phyloP scores from a whole-genome alignment of 441 rosid species.

The Erodium texanum region DNA sequence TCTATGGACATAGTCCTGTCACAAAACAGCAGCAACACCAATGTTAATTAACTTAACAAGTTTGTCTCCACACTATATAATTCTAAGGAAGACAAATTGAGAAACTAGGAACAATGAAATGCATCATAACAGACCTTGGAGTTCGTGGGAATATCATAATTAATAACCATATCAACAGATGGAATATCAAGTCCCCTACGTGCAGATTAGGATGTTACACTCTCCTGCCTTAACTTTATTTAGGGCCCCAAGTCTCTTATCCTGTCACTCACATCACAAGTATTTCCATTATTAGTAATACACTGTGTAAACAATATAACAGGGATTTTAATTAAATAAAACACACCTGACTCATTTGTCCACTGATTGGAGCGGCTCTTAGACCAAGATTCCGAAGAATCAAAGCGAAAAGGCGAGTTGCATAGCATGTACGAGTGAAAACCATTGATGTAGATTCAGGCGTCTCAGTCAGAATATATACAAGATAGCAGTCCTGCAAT shows the following conservation, averaged over 20 bases:
- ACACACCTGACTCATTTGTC: conserved; percentile 87
- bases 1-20: conserved; percentile 86
- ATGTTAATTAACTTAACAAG: too few species aligned
- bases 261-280: conserved; percentile 52
- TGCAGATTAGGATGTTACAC: conserved; percentile 83
- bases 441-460: conserved; percentile 78
- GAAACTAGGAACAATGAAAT: too few species aligned
- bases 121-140: conserved; percentile 52
- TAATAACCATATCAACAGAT: conserved; percentile 85
- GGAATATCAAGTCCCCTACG: conserved; percentile 99
- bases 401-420: conserved; percentile 64
- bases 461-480: conserved; percentile 70
- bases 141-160: conserved; percentile 67
- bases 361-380: conserved; percentile 92
- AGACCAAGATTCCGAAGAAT: conserved; percentile 83
- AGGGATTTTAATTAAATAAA: neutral
- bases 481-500: conserved; percentile 85
- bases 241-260: conserved; percentile 94
- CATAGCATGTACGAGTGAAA: conserved; percentile 88
- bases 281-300: neutral
- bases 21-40: neutral
- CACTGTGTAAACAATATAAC: conserved; percentile 1
- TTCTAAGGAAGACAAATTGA: neutral
- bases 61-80: neutral
- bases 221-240: conserved; percentile 93